Evolutionary conservation across 2,329 filamentous ascomycete species (phyloP), one percentile per base, ranked within the genome.

Genomic region (Aspergillus pseudonomiae): DNA sequence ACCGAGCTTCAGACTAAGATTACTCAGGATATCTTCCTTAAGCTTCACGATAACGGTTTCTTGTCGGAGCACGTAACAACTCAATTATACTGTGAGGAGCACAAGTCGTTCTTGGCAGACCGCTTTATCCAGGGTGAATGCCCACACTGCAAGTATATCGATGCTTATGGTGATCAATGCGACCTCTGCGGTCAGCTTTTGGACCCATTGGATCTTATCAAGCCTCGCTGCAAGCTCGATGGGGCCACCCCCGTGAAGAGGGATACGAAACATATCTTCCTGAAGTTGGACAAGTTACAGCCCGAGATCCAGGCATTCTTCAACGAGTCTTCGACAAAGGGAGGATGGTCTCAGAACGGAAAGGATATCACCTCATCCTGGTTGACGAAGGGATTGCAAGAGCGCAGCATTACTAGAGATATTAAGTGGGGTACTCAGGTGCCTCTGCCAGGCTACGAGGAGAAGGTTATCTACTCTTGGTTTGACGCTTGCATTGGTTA

Each of bases 401-500:
- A 90, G 56, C 89, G 94, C 70, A 92, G 92, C 67, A 98, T 98
- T 76, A 97, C 94, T 14, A 85, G 94, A 77, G 94, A 98, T 82
- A 83, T 97, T 64, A 94, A 91, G 77, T 97, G 94, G 94, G 94
- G 94, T 74, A 88, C 87, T 9, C 83, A 85, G 2, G 85, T 89
- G 52, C 84, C 82, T 46, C 80, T 85, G 4, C 82, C 84, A 34
- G 88, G 85, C 14, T 91, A 89, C 71, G 87, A 90, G 67, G 84
- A 89, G 67, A 92, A 92, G 82, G 94, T 97, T 65, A 88, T 97
- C 68, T 97, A 97, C 74, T 93, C 97, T 64, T 92, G 90, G 93
- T 93, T 97, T 75, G 92, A 96, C 76, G 92, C 92, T 60, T 95
- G 92, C 78, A 95, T 97, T 73, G 94, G 94, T 24, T 97, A 97